Base-by-base conservation (phyloP, 345 rosid genomes). In the Geranium brycei region DNA sequence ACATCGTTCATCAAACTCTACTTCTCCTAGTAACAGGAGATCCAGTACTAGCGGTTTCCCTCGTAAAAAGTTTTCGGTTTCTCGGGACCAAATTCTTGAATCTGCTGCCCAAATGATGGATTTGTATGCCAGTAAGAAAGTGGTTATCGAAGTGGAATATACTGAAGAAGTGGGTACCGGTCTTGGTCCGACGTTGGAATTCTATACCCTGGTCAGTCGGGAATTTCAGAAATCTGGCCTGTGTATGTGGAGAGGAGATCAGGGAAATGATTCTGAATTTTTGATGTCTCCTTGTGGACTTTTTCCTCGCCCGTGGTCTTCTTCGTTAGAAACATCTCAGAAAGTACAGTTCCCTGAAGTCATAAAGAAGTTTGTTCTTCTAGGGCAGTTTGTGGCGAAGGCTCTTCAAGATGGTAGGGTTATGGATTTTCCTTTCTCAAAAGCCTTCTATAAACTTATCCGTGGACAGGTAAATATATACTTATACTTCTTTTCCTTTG, bases 161-260 rank as follows among this genome's bases (percentile, higher is more conserved):
- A 72, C 72, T 74, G 98, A 86, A 76, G 98, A 92, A 85, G 95
- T 92, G 5, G 98, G 98, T 58, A 87, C 95, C 16, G 98, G 98
- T 69, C 96, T 92, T 70, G 98, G 98, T 75, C 98, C 98, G 40
- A 92, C 96, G 11, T 71, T 92, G 77, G 98, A 92, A 79, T 92
- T 89, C 67, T 92, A 81, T 69, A 89, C 98, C 51, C 77, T 89
- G 63, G 91, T 92, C 61, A 82, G 96, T 76, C 87, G 76, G 40
- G 98, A 85, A 78, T 85, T 89, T 82, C 98, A 89, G 73, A 85
- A 82, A 66, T 71, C 71, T 4, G 85, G 85, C 66, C 82, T 84
- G 76, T 84, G 83, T 63, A 83, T 92, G 90, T 92, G 98, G 98
- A 87, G 98, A 73, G 84, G 71, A 72, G 89, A 87, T 73, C 71